Evolutionary conservation across 2,329 filamentous ascomycete genomes (phyloP).

Genomic region (Metarhizium robertsii): DNA sequence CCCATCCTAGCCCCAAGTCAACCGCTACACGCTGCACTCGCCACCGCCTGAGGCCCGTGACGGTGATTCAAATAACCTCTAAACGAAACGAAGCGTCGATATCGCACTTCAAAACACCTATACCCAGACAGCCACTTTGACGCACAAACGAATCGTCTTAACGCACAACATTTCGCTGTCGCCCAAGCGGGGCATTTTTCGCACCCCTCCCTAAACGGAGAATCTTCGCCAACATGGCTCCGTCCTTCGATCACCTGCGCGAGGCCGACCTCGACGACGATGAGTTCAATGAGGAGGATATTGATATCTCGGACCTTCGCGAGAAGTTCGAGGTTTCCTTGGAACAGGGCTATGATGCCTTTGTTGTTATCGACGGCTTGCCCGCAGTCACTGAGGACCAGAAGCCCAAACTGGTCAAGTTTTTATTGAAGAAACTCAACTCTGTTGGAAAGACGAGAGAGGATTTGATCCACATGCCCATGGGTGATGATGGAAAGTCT

Average conservation of each 20-base stretch:
- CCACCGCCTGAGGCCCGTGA: neutral
- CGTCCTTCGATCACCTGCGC: conserved; percentile 80
- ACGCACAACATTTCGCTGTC: conserved; percentile 9
- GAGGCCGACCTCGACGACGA: conserved; percentile 83
- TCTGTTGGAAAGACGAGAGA: conserved; percentile 76
- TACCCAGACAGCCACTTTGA: neutral
- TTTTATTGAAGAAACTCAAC: conserved; percentile 87
- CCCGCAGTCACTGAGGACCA: conserved; percentile 82
- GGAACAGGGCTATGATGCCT: conserved; percentile 92
- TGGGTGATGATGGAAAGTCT: conserved; percentile 78
- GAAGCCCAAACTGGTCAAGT: conserved; percentile 92
- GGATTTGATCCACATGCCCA: conserved; percentile 87
- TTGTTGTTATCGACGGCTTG: conserved; percentile 91
- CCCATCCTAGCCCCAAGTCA: conserved; percentile 1
- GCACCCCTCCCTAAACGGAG: conserved; percentile 22
- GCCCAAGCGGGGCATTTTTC: conserved; percentile 27
- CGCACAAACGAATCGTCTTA: neutral
- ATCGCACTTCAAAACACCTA: neutral
- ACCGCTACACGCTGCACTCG: neutral
- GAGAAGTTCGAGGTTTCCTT: conserved; percentile 94
- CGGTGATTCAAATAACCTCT: neutral
- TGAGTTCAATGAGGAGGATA: conserved; percentile 82
- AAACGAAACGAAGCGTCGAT: neutral
- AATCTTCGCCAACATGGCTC: conserved; percentile 62
- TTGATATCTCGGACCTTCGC: conserved; percentile 88